phyloP scores from a whole-genome alignment of 805 yeast species.

The Candida schatavii region DNA sequence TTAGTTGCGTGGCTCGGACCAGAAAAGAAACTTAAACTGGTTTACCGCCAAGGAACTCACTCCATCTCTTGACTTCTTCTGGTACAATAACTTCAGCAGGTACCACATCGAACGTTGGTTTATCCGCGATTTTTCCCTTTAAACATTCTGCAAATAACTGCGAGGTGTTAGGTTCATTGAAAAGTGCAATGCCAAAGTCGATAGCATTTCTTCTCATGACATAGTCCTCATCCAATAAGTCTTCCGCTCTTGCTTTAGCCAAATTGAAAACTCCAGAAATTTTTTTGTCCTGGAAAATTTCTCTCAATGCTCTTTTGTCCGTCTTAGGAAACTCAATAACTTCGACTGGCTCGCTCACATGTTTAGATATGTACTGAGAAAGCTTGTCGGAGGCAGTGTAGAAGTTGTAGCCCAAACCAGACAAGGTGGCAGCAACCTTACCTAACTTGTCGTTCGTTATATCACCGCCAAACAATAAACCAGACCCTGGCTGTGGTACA shows the following conservation, averaged over 20 bases:
- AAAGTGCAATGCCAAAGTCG: conserved; percentile 93
- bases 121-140: conserved; percentile 60
- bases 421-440: conserved; percentile 64
- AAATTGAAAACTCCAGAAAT: conserved; percentile 88
- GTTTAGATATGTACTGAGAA: conserved; percentile 60
- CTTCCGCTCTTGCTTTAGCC: conserved; percentile 86
- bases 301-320: conserved; percentile 90
- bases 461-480: conserved; percentile 94
- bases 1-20: too few relatives aligned
- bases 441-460: conserved; percentile 67
- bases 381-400: conserved; percentile 75
- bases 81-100: conserved; percentile 59
- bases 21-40: conserved; percentile 69
- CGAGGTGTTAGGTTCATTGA: conserved; percentile 95
- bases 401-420: conserved; percentile 75
- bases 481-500: conserved; percentile 86
- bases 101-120: conserved; percentile 46
- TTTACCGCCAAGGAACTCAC: conserved; percentile 93
- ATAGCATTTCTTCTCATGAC: conserved; percentile 99
- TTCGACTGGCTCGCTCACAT: conserved; percentile 47
- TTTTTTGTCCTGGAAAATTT: conserved; percentile 83
- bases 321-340: conserved; percentile 88
- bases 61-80: conserved; percentile 89
- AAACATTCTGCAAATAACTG: conserved; percentile 81
- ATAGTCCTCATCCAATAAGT: conserved; percentile 82